These are phyloP conservation scores for Microdochium nivale DNA, from an alignment of 2,329 filamentous ascomycete genomes.

Conservation along the genomic window DNA sequence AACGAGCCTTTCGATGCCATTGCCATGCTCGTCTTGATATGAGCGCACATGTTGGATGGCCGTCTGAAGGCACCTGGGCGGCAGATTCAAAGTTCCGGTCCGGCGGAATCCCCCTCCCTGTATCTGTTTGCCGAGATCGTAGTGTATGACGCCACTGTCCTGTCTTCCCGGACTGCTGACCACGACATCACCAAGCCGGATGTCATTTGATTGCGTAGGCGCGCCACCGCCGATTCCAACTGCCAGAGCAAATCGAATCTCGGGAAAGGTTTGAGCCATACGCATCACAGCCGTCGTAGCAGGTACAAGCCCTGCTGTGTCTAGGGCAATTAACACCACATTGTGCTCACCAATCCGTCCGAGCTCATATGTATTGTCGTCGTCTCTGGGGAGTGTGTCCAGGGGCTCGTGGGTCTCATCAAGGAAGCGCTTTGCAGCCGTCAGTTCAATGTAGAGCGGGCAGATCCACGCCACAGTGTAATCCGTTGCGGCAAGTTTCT, in stretches of 20 bases:
- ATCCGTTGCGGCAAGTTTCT: constrained; percentile 2
- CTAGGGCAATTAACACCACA: constrained; percentile 16
- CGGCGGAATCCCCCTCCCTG: neutral
- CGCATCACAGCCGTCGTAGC: constrained; percentile 15
- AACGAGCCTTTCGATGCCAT: neutral
- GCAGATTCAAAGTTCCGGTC: neutral
- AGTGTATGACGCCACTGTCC: constrained; percentile 2
- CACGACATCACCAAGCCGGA: constrained; percentile 16
- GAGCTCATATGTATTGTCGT: constrained; percentile 17
- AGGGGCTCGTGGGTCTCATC: constrained; percentile 13
- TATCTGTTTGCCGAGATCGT: constrained; percentile 1
- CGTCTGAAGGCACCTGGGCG: neutral
- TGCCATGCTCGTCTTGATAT: neutral
- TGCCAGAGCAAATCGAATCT: constrained; percentile 11
- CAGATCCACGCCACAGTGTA: constrained; percentile 24
- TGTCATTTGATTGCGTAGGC: constrained; percentile 7
- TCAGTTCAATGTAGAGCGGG: constrained; percentile 14
- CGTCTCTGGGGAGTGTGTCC: constrained; percentile 7
- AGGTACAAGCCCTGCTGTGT: constrained; percentile 14
- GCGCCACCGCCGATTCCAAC: constrained; percentile 14
- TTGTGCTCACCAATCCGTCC: constrained; percentile 20
- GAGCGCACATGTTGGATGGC: neutral
- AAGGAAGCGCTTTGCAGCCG: constrained; percentile 17
- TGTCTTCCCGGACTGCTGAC: constrained; percentile 9
- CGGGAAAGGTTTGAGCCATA: constrained; percentile 23